Conservation (phyloP, 1,284 basidiomycete species). For the Porodaedalea pini region DNA sequence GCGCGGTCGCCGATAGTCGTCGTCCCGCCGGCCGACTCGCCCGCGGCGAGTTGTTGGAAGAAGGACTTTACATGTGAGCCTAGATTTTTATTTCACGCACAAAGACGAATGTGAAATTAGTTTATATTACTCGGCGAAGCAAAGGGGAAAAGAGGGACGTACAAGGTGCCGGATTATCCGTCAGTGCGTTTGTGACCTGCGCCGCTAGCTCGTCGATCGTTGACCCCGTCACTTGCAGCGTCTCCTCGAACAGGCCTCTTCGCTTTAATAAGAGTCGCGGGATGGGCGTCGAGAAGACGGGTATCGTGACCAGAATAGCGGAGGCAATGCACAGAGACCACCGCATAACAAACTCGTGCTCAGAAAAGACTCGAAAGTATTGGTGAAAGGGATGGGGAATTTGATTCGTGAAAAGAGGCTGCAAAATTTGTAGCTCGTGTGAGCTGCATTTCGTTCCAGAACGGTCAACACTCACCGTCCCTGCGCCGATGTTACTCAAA, state of each 20-base stretch:
- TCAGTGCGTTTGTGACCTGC: constrained; percentile 18
- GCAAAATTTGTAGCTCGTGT: background rate
- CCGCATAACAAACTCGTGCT: constrained; percentile 6
- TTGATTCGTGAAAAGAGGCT: background rate
- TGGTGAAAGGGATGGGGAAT: background rate
- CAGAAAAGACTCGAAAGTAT: background rate
- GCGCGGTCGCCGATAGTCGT: constrained; percentile 23
- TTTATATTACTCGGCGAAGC: no score
- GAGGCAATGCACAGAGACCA: constrained; percentile 18
- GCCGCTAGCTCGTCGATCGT: constrained; percentile 17
- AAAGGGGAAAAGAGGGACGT: background rate
- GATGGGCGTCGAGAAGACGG: constrained; percentile 20
- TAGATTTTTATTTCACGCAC: no score
- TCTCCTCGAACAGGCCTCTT: constrained; percentile 19
- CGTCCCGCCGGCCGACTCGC: constrained; percentile 21
- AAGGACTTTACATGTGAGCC: constrained; percentile 18
- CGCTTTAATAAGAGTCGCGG: constrained; percentile 16
- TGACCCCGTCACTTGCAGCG: constrained; percentile 14
- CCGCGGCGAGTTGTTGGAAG: constrained; percentile 17
- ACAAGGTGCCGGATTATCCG: constrained; percentile 19
- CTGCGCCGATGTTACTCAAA: background rate
- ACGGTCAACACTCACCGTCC: constrained; percentile 7
- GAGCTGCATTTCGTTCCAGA: background rate
- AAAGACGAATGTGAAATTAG: no score
- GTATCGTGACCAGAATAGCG: constrained; percentile 19